phyloP scores from a whole-genome alignment of 768 basidiomycete species.

The Coprinopsis strossmayeri region DNA sequence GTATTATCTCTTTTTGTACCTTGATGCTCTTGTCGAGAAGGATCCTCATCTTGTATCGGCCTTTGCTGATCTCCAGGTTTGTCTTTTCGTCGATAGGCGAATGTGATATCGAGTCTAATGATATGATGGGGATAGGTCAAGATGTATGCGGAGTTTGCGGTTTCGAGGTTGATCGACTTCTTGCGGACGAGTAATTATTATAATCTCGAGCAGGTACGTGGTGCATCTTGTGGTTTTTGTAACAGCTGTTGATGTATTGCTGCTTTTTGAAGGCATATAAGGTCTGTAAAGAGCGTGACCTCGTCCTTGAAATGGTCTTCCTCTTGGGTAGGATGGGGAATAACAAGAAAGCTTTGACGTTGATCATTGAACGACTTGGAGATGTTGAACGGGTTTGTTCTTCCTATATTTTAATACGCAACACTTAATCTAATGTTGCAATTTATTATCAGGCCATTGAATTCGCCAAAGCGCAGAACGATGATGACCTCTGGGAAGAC shows the following conservation, averaged over 20 bases:
- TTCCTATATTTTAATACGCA: neutral
- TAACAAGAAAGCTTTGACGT: constrained; percentile 87
- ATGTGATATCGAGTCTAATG: neutral
- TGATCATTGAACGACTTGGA: constrained; percentile 92
- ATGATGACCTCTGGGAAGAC: constrained; percentile 98
- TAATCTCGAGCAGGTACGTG: constrained; percentile 72
- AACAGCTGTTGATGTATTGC: neutral
- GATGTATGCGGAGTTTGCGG: constrained; percentile 86
- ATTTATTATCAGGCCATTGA: constrained; percentile 74
- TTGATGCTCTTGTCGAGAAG: constrained; percentile 84
- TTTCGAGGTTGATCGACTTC: constrained; percentile 79
- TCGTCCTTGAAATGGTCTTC: constrained; percentile 97
- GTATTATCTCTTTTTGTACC: constrained; percentile 85
- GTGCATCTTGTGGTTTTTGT: too few relatives aligned
- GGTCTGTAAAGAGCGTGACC: constrained; percentile 77
- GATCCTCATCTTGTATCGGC: constrained; percentile 75
- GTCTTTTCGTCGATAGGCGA: constrained; percentile 7
- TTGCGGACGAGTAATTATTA: constrained; percentile 88
- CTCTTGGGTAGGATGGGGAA: constrained; percentile 96
- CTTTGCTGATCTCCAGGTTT: constrained; percentile 83
- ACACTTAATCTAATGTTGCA: neutral
- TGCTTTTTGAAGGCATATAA: constrained; percentile 60
- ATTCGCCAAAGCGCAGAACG: constrained; percentile 95
- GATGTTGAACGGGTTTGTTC: constrained; percentile 78
- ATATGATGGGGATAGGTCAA: constrained; percentile 47